These are phyloP conservation scores for Atkinsonella texensis DNA, from an alignment of 2,329 filamentous ascomycete genomes.

Conservation along the genomic window DNA sequence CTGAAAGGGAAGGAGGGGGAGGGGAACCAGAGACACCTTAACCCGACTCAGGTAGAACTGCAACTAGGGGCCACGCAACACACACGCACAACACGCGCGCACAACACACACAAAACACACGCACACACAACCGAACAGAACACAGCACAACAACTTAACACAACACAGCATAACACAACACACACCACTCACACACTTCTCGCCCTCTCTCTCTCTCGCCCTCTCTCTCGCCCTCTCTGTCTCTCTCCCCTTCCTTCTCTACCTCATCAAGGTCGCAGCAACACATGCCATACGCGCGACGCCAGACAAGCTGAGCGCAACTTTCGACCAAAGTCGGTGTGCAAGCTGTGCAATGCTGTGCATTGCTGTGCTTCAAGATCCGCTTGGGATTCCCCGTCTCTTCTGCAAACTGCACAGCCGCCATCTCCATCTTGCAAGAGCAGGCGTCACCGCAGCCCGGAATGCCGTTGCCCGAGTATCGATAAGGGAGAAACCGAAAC, in stretches of 20 bases:
- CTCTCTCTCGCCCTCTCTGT: neutral
- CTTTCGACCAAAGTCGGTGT: constrained; percentile 1
- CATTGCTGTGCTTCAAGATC: neutral
- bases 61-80: neutral
- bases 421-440: neutral
- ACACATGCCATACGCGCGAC: neutral
- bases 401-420: too few species aligned
- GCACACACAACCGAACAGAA: neutral
- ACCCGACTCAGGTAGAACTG: neutral
- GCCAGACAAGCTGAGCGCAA: neutral
- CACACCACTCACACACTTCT: neutral
- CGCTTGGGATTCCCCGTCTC: too few species aligned
- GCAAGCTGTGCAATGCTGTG: neutral
- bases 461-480: too few species aligned
- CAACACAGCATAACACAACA: neutral
- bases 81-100: neutral
- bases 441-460: neutral
- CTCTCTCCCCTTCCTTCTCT: neutral
- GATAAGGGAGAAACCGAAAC: too few species aligned
- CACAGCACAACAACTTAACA: neutral
- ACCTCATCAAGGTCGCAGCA: neutral
- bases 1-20: neutral
- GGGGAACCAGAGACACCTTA: neutral
- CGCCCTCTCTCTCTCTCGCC: neutral
- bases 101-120: neutral